Percentiles rank a stretch among this genome's conserved stretches.
Conservation (phyloP, 2,329 filamentous ascomycete genomes). For the Xylariaceae sp. region DNA sequence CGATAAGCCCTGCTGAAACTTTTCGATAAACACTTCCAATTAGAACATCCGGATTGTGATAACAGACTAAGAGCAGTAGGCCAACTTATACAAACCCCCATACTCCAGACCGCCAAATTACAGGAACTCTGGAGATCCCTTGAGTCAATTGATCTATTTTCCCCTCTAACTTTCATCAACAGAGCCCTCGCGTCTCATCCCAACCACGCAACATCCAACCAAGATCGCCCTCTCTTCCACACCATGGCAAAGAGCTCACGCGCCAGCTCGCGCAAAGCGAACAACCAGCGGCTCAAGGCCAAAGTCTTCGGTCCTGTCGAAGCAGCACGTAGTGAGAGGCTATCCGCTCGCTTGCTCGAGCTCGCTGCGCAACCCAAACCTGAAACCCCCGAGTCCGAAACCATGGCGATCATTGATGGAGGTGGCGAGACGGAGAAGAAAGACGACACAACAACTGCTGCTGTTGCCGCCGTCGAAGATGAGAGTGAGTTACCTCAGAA, state of each 20-base stretch:
- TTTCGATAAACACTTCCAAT: constrained; percentile 5
- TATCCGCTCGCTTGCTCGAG: constrained; percentile 82
- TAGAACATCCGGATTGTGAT: background rate
- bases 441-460: constrained; percentile 22
- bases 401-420: constrained; percentile 47
- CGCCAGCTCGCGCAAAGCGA: constrained; percentile 74
- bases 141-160: too few species aligned
- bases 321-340: constrained; percentile 71
- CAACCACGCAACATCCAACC: too few species aligned
- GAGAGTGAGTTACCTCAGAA: too few species aligned
- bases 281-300: constrained; percentile 75
- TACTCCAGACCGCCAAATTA: too few species aligned
- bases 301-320: constrained; percentile 83
- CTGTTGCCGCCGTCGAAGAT: constrained; percentile 30
- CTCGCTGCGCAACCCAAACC: constrained; percentile 74
- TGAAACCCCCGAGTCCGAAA: constrained; percentile 37
- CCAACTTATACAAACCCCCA: background rate
- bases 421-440: constrained; percentile 13
- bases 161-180: too few species aligned
- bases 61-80: background rate
- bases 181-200: background rate
- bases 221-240: too few species aligned
- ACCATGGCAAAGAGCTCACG: constrained; percentile 84
- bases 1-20: constrained; percentile 18
- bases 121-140: too few species aligned